Conservation (phyloP, 2,329 filamentous ascomycete species). For the Cordyceps javanica region DNA sequence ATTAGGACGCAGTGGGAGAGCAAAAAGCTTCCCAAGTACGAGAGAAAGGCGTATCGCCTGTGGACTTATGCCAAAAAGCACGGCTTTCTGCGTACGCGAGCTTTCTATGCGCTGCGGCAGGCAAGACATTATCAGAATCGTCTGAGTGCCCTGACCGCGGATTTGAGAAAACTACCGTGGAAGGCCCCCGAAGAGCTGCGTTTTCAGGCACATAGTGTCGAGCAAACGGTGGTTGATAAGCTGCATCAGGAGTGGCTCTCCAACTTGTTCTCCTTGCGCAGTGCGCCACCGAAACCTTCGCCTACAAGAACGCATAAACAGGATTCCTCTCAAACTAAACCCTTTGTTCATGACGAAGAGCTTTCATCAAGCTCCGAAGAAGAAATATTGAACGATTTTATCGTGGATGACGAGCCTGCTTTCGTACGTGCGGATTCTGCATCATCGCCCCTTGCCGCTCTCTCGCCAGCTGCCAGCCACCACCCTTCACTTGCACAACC, state of each 20-base stretch:
- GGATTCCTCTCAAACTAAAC: conserved; percentile 14
- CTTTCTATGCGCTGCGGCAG: conserved; percentile 32
- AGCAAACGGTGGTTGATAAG: conserved; percentile 58
- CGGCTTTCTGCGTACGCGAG: conserved; percentile 21
- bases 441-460: background rate
- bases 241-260: conserved; percentile 47
- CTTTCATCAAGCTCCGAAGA: conserved; percentile 45
- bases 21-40: conserved; percentile 49
- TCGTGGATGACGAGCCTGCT: conserved; percentile 31
- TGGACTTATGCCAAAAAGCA: conserved; percentile 53
- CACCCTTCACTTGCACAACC: background rate
- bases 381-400: conserved; percentile 37
- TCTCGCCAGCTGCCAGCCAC: background rate
- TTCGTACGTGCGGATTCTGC: background rate
- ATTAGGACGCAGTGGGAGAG: conserved; percentile 51
- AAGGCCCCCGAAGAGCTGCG: conserved; percentile 44
- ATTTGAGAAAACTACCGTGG: conserved; percentile 50
- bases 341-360: conserved; percentile 33
- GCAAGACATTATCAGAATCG: conserved; percentile 42
- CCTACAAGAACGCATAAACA: conserved; percentile 21
- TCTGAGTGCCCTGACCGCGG: conserved; percentile 47
- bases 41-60: conserved; percentile 49
- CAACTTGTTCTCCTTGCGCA: conserved; percentile 36
- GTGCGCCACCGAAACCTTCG: conserved; percentile 14
- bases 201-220: conserved; percentile 51